Evolutionary conservation across 495 filamentous ascomycete species (phyloP), one percentile per base, ranked within the genome.

Genomic region (Chlorociboria aeruginascens): DNA sequence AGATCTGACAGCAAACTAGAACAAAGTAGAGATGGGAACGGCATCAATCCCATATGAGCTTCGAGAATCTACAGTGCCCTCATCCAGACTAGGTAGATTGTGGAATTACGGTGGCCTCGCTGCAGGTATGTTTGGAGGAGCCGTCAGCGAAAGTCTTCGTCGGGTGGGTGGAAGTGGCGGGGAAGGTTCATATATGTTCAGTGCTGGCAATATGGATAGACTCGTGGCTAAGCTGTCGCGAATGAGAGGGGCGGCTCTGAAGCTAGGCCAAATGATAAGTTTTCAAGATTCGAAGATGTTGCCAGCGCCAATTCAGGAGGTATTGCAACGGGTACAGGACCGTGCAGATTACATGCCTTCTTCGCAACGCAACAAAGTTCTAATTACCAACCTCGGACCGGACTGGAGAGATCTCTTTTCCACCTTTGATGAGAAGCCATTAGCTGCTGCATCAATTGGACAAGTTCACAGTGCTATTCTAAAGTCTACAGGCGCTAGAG

Each of bases 201-300:
- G 83, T 62, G 71, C 86, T 12, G 77, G 71, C 7, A 98, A 98
- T 57, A 86, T 95, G 74, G 87, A 96, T 58, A 73, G 92, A 31
- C 76, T 98, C 3, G 92, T 97, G 4, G 71, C 86, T 13, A 95
- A 89, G 64, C 76, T 98, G 7, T 95, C 88, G 9, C 81, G 85
- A 25, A 98, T 98, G 92, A 80, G 92, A 56, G 92, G 92, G 17
- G 93, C 92, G n/a, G 92, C 92, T 37, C 68, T 98, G n/a, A 98
- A 98, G 64, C 66, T 98, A 6, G 92, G 92, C 4, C 92, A 98
- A 65, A 88, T 98, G 84, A 82, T 98, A 67, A 92, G 85, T 58
- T 88, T 98, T 59, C 92, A 98, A 78, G 89, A 98, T 63, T 78
- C 85, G n/a, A 95, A 95, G 60, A 85, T 97, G 82, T 76, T 98